These are phyloP conservation scores for Trapa incisa DNA, from an alignment of 345 rosid species.

Conservation along the genomic window DNA sequence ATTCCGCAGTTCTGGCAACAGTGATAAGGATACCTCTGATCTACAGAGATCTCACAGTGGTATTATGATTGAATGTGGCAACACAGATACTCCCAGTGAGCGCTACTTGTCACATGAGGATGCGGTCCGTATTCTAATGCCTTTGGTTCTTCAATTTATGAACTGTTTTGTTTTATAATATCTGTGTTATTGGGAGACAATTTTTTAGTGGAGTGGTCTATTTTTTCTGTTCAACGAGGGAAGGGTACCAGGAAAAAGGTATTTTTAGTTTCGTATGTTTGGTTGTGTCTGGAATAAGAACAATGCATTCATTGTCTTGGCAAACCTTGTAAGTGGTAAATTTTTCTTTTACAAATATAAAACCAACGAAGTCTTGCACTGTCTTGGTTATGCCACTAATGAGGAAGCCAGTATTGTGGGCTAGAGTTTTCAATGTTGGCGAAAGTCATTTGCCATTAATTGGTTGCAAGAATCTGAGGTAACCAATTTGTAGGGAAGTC, in stretches of 20 bases:
- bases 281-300: too few species aligned
- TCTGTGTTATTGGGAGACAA: neutral
- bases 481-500: neutral
- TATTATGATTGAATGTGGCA: constrained; percentile 72
- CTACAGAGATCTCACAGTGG: constrained; percentile 49
- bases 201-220: neutral
- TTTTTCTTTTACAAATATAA: too few species aligned
- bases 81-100: constrained; percentile 50
- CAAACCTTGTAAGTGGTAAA: too few species aligned
- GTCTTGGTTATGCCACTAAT: too few species aligned
- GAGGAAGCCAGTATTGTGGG: neutral
- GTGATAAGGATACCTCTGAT: constrained; percentile 35
- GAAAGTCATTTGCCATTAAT: neutral
- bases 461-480: too few species aligned
- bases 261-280: too few species aligned
- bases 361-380: too few species aligned
- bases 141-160: neutral
- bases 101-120: constrained; percentile 58
- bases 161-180: neutral
- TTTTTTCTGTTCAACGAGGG: too few species aligned
- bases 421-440: neutral
- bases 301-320: too few species aligned
- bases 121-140: constrained; percentile 41
- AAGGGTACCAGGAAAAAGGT: too few species aligned
- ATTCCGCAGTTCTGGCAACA: constrained; percentile 33